A percentile compares a stretch with the other conserved stretches of the same genome.
Evolutionary conservation across 306 rosid genomes (phyloP).

Genomic region (Cicer chorassanicum): DNA sequence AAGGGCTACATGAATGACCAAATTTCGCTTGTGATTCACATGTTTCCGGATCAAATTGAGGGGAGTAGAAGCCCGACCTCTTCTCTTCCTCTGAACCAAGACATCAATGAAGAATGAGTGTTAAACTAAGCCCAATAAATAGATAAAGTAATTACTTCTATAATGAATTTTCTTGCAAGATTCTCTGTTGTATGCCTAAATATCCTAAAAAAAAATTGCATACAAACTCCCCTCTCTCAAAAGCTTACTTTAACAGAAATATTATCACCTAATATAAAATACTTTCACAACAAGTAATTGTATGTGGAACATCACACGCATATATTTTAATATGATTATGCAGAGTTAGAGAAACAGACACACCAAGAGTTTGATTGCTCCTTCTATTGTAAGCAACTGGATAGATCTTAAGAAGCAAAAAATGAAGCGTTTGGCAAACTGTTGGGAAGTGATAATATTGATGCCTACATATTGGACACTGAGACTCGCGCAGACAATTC

Average conservation of each 20-base stretch:
- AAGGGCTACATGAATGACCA: constrained; percentile 45
- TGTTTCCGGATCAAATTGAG: constrained; percentile 63
- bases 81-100: constrained; percentile 72
- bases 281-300: background rate
- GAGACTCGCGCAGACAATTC: constrained; percentile 56
- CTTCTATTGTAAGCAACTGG: constrained; percentile 68
- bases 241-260: constrained; percentile 1
- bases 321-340: constrained; percentile 6
- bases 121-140: constrained; percentile 33
- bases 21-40: constrained; percentile 50
- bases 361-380: constrained; percentile 69
- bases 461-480: constrained; percentile 80
- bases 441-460: constrained; percentile 78
- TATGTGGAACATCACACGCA: background rate
- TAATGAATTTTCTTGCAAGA: constrained; percentile 27
- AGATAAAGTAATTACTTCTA: constrained; percentile 18
- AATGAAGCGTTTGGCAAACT: constrained; percentile 77
- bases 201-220: background rate
- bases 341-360: constrained; percentile 30
- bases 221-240: background rate
- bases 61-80: constrained; percentile 54
- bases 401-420: constrained; percentile 71
- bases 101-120: constrained; percentile 6
- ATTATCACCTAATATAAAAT: constrained; percentile 14
- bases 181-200: background rate